Evolutionary conservation across 1,139 yeast genomes (phyloP).

Genomic region (Candida mesenterica): DNA sequence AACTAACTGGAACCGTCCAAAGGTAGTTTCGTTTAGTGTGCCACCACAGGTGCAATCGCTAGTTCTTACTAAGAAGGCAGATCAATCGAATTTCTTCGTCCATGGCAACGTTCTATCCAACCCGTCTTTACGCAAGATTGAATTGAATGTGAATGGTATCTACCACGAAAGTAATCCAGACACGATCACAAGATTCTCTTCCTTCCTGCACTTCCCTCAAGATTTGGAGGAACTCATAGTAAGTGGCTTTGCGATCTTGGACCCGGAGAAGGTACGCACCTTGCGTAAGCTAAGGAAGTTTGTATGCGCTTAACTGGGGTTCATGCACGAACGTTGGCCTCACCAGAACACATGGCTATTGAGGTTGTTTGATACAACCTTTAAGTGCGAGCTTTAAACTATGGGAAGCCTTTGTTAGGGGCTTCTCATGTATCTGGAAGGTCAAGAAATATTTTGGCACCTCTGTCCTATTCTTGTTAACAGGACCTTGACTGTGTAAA

Average conservation of each 20-base stretch:
- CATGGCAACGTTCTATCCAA: constrained; percentile 1
- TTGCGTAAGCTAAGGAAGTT: not conserved
- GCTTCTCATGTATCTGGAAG: too few species aligned
- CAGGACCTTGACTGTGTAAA: too few species aligned
- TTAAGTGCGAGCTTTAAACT: too few species aligned
- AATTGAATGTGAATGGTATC: constrained; percentile 1
- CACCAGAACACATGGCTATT: too few species aligned
- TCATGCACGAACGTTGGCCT: too few species aligned
- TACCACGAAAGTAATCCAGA: not conserved
- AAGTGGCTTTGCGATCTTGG: not conserved
- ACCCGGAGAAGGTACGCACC: not conserved
- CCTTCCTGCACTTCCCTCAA: not conserved
- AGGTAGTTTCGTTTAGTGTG: not conserved
- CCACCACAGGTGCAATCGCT: not conserved
- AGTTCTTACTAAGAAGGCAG: constrained; percentile 1
- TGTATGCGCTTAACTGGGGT: not conserved
- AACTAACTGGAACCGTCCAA: not conserved
- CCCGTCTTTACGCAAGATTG: not conserved
- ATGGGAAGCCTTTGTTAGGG: too few species aligned
- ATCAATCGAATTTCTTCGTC: constrained; percentile 1
- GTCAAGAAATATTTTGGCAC: too few species aligned
- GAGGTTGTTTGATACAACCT: too few species aligned
- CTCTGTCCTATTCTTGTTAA: too few species aligned
- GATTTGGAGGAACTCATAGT: constrained; percentile 1
- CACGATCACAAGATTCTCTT: not conserved